Conservation (phyloP, 202 grass and related monocot species). For the Hordeum pubiflorum region DNA sequence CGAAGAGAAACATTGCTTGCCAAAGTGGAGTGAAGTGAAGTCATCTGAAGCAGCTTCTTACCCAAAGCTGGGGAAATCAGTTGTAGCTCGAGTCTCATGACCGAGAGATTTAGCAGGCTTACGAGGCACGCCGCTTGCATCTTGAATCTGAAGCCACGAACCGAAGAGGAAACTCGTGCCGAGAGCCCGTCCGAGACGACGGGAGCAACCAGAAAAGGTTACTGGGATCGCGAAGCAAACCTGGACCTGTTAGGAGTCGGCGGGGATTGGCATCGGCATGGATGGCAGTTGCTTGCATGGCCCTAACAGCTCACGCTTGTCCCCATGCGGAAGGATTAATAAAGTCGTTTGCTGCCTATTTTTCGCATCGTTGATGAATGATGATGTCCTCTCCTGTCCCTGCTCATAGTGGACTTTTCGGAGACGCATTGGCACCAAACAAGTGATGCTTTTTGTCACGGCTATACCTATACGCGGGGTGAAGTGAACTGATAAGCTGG, state of each 20-base stretch:
- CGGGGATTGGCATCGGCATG: background rate
- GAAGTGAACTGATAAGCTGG: background rate
- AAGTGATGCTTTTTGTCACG: background rate
- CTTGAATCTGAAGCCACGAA: background rate
- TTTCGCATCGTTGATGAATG: background rate
- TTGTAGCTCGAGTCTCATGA: background rate
- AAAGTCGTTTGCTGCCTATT: background rate
- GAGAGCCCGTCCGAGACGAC: background rate
- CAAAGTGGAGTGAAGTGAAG: background rate
- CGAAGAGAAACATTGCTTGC: background rate
- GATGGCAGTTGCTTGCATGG: background rate
- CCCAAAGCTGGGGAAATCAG: background rate
- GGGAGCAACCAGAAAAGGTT: conserved; percentile 15
- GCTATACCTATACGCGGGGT: background rate
- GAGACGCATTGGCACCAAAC: background rate
- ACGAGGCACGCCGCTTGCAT: background rate
- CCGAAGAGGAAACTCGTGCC: background rate
- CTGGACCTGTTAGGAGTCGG: conserved; percentile 26
- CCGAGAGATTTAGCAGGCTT: background rate
- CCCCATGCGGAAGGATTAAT: background rate
- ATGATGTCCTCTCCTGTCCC: background rate
- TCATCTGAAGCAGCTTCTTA: background rate
- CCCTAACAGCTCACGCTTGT: background rate
- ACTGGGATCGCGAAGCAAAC: conserved; percentile 26
- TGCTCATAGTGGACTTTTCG: background rate